Percentiles rank a stretch among this genome's conserved stretches.
phyloP scores from a whole-genome alignment of 2,329 filamentous ascomycete species.

The Cladophialophora exuberans region DNA sequence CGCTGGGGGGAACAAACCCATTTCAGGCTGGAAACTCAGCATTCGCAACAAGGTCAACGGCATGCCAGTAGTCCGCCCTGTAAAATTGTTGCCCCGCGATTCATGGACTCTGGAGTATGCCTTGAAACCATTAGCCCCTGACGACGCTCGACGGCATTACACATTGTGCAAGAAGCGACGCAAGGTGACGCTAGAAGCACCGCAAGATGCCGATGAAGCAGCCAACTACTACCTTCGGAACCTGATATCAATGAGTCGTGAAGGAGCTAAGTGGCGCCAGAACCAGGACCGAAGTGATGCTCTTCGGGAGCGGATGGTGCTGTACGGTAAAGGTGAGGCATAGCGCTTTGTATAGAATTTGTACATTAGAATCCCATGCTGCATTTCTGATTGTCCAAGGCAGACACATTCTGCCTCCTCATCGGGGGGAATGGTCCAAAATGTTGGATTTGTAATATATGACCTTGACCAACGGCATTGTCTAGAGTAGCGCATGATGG shows the following conservation, averaged over 20 bases:
- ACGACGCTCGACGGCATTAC: conserved; percentile 59
- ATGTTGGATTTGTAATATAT: not conserved
- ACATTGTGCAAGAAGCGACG: conserved; percentile 60
- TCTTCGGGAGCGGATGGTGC: conserved; percentile 40
- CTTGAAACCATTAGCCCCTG: conserved; percentile 62
- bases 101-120: conserved; percentile 79
- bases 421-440: no score
- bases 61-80: conserved; percentile 63
- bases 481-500: no score
- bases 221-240: conserved; percentile 48
- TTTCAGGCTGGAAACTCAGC: conserved; percentile 70
- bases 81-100: conserved; percentile 48
- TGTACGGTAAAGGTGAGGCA: conserved; percentile 25
- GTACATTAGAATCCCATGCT: conserved; percentile 4
- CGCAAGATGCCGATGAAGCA: conserved; percentile 42
- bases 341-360: not conserved
- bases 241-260: conserved; percentile 53
- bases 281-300: conserved; percentile 58
- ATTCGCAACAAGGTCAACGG: conserved; percentile 75
- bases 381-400: not conserved
- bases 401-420: no score
- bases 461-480: no score
- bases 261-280: conserved; percentile 64
- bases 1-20: no score
- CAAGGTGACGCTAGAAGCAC: conserved; percentile 44